Percentiles rank a stretch among this genome's conserved stretches.
Conservation (phyloP, 352 stramenopile species). For the Phytophthora sojae region DNA sequence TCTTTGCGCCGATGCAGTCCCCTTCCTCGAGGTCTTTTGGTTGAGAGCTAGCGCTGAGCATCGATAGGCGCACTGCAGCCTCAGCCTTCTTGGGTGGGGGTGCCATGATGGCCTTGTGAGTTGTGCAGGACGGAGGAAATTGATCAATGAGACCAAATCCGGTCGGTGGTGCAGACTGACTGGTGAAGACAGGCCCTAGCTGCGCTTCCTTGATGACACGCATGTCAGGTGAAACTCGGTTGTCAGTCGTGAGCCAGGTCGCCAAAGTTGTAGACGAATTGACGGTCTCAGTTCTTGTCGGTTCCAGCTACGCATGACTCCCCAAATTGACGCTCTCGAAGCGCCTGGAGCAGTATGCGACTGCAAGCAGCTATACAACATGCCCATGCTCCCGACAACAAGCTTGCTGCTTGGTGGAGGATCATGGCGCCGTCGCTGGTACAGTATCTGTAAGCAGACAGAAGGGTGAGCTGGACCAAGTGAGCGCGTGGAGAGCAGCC, state of each 20-base stretch:
- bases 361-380: background rate
- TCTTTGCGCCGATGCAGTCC: slow-evolving; percentile 31
- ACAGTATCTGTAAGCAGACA: background rate
- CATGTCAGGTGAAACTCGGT: slow-evolving; percentile 15
- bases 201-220: background rate
- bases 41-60: slow-evolving; percentile 24
- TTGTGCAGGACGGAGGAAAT: slow-evolving; percentile 19
- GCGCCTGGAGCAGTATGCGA: background rate
- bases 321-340: background rate
- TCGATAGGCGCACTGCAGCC: slow-evolving; percentile 29
- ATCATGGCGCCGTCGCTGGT: background rate
- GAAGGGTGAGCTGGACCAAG: background rate
- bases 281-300: background rate
- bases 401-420: background rate
- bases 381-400: background rate
- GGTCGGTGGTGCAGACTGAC: slow-evolving; percentile 6
- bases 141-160: slow-evolving; percentile 27
- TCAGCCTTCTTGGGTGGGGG: slow-evolving; percentile 16
- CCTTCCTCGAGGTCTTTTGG: slow-evolving; percentile 37
- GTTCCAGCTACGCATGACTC: background rate
- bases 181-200: slow-evolving; percentile 10
- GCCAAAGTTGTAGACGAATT: slow-evolving; percentile 18
- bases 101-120: slow-evolving; percentile 19
- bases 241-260: slow-evolving; percentile 20
- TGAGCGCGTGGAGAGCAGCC: slow-evolving; percentile 15